phyloP scores from a whole-genome alignment of 176 grass and related monocot species.

The Pharus latifolius region DNA sequence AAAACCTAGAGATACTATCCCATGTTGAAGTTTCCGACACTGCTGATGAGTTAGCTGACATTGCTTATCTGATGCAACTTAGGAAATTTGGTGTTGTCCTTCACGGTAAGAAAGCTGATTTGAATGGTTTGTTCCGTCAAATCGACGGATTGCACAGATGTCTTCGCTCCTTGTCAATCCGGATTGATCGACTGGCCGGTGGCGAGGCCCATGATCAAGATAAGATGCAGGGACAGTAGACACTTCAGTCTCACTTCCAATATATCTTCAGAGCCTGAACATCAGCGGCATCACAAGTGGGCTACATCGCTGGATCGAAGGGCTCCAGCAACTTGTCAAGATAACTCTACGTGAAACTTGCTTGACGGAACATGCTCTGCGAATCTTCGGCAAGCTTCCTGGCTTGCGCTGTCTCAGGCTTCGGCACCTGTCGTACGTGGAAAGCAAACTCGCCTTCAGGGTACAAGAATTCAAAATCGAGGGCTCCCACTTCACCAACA shows the following conservation, averaged over 20 bases:
- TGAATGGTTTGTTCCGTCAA: neutral
- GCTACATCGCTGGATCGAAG: neutral
- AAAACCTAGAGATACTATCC: neutral
- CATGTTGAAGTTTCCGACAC: neutral
- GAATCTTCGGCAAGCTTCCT: neutral
- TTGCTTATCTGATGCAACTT: neutral
- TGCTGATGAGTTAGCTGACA: neutral
- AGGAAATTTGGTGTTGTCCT: neutral
- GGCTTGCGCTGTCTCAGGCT: neutral
- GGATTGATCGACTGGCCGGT: neutral
- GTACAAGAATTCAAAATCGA: neutral
- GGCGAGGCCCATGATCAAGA: neutral
- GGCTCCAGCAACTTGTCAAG: neutral
- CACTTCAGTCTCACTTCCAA: neutral
- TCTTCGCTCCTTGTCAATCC: neutral
- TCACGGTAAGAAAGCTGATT: neutral
- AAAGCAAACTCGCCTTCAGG: neutral
- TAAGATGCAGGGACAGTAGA: neutral
- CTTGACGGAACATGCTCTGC: neutral
- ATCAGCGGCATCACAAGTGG: neutral
- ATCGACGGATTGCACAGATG: neutral
- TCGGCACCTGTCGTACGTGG: neutral
- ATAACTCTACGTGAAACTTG: neutral
- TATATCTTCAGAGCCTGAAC: slow-evolving; percentile 1
- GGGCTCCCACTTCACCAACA: neutral